Conservation (phyloP, 345 rosid genomes). For the Eucalyptus erythrocorys region DNA sequence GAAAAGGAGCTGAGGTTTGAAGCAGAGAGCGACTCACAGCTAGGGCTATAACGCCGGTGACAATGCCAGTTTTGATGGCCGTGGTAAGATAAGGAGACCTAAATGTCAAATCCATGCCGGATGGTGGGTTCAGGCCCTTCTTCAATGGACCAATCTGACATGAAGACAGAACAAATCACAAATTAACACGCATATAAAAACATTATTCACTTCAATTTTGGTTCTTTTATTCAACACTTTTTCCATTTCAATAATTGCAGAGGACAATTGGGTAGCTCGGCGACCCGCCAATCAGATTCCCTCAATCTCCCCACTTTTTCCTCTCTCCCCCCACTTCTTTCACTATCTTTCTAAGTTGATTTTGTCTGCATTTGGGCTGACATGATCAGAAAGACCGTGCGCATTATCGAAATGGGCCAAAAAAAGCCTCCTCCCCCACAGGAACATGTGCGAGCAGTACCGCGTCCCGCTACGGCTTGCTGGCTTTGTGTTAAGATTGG, state of each 20-base stretch:
- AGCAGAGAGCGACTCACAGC: conserved; percentile 32
- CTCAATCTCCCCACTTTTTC: background rate
- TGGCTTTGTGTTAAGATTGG: background rate
- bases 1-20: background rate
- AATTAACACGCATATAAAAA: background rate
- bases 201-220: background rate
- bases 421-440: background rate
- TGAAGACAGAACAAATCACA: background rate
- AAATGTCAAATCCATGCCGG: conserved; percentile 47
- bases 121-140: conserved; percentile 79
- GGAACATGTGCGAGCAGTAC: background rate
- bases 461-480: background rate
- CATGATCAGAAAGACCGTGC: background rate
- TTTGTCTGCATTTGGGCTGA: background rate
- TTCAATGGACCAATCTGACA: conserved; percentile 67
- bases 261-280: background rate
- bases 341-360: background rate
- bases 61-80: conserved; percentile 61
- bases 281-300: background rate
- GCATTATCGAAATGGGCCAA: background rate
- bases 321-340: background rate
- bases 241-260: background rate
- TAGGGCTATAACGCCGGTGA: conserved; percentile 76
- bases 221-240: background rate
- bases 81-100: conserved; percentile 33